A percentile compares a stretch with the other conserved stretches of the same genome.
phyloP scores from a whole-genome alignment of 2,329 filamentous ascomycete genomes.

The Plectosphaerella plurivora region DNA sequence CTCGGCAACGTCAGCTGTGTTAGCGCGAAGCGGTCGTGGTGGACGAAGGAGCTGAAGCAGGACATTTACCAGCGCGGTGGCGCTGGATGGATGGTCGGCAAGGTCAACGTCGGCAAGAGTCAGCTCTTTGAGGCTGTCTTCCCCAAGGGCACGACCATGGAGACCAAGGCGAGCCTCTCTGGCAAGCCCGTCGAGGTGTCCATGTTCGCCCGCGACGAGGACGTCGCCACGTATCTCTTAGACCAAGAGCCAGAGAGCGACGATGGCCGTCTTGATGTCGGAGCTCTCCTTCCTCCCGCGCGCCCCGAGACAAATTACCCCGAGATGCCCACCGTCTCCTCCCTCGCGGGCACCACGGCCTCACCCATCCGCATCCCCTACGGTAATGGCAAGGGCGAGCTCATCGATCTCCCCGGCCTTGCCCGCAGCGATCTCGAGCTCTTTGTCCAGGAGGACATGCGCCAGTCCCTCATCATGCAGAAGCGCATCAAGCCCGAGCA shows the following conservation, averaged over 20 bases:
- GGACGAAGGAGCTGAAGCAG: constrained; percentile 81
- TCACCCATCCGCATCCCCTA: constrained; percentile 93
- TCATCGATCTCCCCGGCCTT: constrained; percentile 89
- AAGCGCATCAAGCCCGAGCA: constrained; percentile 70
- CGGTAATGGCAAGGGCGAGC: constrained; percentile 77
- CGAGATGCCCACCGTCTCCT: constrained; percentile 79
- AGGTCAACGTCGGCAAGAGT: constrained; percentile 96
- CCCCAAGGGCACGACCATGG: constrained; percentile 57
- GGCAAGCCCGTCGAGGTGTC: constrained; percentile 7
- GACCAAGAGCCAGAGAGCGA: constrained; percentile 14
- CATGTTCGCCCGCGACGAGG: constrained; percentile 9
- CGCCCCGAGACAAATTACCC: constrained; percentile 73
- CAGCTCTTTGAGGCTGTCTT: constrained; percentile 84
- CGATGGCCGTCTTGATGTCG: constrained; percentile 28
- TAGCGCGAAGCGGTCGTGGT: constrained; percentile 83
- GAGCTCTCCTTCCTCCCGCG: constrained; percentile 68
- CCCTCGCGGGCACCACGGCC: constrained; percentile 87
- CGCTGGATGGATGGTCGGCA: constrained; percentile 94
- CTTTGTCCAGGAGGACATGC: constrained; percentile 64
- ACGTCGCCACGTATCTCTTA: constrained; percentile 3
- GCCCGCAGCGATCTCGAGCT: constrained; percentile 68
- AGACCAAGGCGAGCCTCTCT: neutral
- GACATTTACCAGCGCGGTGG: constrained; percentile 81
- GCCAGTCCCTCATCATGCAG: constrained; percentile 71
- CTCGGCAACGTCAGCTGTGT: constrained; percentile 84